These are phyloP conservation scores for Lotmaria passim DNA, from an alignment of 208 protist species.

Conservation along the genomic window DNA sequence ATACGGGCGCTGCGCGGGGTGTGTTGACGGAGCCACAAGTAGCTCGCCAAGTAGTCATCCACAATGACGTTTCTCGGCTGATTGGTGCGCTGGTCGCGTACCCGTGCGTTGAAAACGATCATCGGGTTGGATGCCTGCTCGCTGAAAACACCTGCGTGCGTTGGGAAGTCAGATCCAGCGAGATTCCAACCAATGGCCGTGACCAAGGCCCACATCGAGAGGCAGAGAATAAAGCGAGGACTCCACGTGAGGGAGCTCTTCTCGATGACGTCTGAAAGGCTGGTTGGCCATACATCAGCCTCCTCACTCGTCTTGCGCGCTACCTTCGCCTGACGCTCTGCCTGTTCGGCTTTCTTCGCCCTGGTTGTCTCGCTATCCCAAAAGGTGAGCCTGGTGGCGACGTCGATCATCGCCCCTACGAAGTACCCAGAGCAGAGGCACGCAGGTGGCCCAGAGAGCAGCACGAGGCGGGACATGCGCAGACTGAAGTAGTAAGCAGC, in stretches of 20 bases:
- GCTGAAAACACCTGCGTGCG: constrained; percentile 4
- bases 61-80: too few species aligned
- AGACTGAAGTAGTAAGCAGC: constrained; percentile 62
- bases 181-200: constrained; percentile 5
- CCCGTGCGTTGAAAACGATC: constrained; percentile 30
- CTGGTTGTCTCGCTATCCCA: background rate
- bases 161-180: background rate
- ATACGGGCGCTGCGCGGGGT: too few species aligned
- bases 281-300: background rate
- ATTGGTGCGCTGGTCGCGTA: too few species aligned
- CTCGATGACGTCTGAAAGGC: constrained; percentile 2
- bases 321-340: background rate
- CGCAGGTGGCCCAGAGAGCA: too few species aligned
- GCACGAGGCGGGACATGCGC: too few species aligned
- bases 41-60: too few species aligned
- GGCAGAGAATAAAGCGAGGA: constrained; percentile 1
- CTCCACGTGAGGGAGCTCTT: background rate
- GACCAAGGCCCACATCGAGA: constrained; percentile 11
- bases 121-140: constrained; percentile 29
- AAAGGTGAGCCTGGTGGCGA: constrained; percentile 1
- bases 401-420: too few species aligned
- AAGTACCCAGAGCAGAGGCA: too few species aligned
- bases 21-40: too few species aligned
- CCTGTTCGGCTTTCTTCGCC: background rate
- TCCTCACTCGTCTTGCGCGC: background rate